Conservation (phyloP, 306 rosid species). For the Potentilla sterilis region DNA sequence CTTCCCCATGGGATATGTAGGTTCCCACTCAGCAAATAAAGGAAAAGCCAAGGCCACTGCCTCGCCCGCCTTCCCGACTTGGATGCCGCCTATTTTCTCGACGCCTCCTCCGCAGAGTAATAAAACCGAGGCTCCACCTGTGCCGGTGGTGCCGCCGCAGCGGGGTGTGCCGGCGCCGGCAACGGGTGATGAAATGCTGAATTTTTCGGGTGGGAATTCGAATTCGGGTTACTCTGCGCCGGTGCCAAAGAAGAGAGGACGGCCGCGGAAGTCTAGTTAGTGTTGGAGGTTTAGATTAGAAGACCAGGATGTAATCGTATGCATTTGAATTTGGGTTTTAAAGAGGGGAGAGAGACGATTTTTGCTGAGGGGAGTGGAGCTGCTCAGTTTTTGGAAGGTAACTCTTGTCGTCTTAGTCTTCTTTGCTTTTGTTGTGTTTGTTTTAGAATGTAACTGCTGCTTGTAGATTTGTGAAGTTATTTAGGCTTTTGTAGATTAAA, state of each 20-base stretch:
- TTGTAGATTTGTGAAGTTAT: constrained; percentile 13
- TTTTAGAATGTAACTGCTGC: constrained; percentile 8
- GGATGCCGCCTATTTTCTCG: constrained; percentile 53
- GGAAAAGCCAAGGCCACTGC: constrained; percentile 33
- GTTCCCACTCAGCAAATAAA: constrained; percentile 17
- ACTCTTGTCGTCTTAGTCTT: not conserved
- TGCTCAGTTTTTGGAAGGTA: constrained; percentile 20
- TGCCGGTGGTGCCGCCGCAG: not conserved
- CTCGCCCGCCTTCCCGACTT: constrained; percentile 42
- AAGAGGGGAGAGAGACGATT: not conserved
- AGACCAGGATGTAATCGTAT: not conserved
- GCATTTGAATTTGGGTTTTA: not conserved
- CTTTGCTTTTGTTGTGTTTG: not conserved
- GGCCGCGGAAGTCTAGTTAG: constrained; percentile 37
- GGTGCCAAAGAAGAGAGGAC: constrained; percentile 50
- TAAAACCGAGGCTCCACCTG: not conserved
- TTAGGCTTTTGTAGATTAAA: constrained; percentile 6
- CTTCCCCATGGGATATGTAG: constrained; percentile 68
- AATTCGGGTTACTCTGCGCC: not conserved
- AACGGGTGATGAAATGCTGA: not conserved
- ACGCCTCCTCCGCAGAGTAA: constrained; percentile 14
- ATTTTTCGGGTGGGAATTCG: constrained; percentile 29
- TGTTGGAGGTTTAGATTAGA: constrained; percentile 2
- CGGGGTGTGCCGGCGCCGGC: not conserved
- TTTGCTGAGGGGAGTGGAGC: constrained; percentile 16